Conservation (phyloP, 768 basidiomycete genomes). For the Tephrocybe sp. region DNA sequence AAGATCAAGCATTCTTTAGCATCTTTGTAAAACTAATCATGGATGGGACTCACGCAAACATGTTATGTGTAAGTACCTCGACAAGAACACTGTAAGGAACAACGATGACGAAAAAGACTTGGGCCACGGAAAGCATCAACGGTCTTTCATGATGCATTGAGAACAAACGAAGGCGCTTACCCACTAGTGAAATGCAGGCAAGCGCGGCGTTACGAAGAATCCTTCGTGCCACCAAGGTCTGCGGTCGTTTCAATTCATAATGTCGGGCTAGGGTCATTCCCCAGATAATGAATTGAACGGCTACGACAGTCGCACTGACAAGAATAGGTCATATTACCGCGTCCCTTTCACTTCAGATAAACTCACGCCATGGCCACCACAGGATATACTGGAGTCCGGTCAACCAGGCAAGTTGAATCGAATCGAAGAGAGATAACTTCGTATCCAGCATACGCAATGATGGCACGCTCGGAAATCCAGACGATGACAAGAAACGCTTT, state of each 20-base stretch:
- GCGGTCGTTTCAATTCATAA: not conserved
- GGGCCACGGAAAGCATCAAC: not conserved
- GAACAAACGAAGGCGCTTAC: not conserved
- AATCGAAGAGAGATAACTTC: slow-evolving; percentile 1
- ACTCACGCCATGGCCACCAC: slow-evolving; percentile 10
- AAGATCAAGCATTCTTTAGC: not conserved
- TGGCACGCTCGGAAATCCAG: slow-evolving; percentile 3
- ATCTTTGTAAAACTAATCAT: not conserved
- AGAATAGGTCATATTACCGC: not conserved
- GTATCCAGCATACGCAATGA: not conserved
- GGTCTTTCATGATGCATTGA: not conserved
- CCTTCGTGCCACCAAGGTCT: not conserved
- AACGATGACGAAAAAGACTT: not conserved
- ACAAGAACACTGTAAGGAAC: not conserved
- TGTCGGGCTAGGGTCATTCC: slow-evolving; percentile 5
- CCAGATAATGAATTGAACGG: slow-evolving; percentile 9
- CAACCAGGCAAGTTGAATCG: slow-evolving; percentile 12
- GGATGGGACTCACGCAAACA: not conserved
- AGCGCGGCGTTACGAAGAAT: not conserved
- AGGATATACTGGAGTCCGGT: slow-evolving; percentile 3
- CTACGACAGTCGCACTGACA: slow-evolving; percentile 1
- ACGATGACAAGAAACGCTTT: not conserved
- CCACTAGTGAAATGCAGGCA: not conserved
- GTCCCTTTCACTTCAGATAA: not conserved
- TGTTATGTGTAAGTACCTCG: not conserved